Conservation (phyloP, 495 filamentous ascomycete genomes). For the Choiromyces venosus region DNA sequence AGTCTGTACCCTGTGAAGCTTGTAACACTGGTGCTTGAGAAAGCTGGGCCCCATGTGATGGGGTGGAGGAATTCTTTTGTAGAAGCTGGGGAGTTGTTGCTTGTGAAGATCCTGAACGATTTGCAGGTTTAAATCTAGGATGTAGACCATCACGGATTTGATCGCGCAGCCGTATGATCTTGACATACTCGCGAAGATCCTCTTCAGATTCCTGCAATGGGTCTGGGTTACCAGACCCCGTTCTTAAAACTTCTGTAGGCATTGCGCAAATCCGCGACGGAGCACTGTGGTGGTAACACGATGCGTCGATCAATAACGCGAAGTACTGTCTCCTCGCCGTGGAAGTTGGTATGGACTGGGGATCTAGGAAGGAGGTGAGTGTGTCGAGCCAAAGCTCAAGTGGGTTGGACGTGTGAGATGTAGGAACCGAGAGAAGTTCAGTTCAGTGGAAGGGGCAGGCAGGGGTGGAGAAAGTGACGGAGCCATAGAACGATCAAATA, state of each 20-base stretch:
- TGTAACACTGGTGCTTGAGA: slow-evolving; percentile 39
- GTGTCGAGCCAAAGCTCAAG: not conserved
- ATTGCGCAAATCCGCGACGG: not conserved
- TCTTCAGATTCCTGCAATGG: slow-evolving; percentile 25
- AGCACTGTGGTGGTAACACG: not conserved
- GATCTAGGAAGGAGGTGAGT: not conserved
- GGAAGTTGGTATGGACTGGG: not conserved
- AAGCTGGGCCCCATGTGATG: slow-evolving; percentile 42
- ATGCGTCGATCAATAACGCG: not conserved
- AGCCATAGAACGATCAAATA: not conserved
- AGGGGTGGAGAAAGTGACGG: not conserved
- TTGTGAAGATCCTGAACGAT: slow-evolving; percentile 42
- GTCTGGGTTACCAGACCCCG: not conserved
- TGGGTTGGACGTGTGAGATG: not conserved
- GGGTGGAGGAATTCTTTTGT: slow-evolving; percentile 40
- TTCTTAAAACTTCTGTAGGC: not conserved
- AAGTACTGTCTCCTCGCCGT: not conserved
- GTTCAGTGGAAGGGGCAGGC: not conserved
- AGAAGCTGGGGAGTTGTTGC: slow-evolving; percentile 42
- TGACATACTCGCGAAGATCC: slow-evolving; percentile 57
- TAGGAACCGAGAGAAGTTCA: not conserved
- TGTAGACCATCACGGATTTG: slow-evolving; percentile 69
- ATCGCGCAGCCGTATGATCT: slow-evolving; percentile 69
- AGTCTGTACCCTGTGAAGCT: slow-evolving; percentile 45
- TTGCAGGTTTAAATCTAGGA: slow-evolving; percentile 63